A percentile compares a stretch with the other conserved stretches of the same genome.
These are phyloP conservation scores for Serendipita sp. DNA, from an alignment of 768 basidiomycete species.

Conservation along the genomic window DNA sequence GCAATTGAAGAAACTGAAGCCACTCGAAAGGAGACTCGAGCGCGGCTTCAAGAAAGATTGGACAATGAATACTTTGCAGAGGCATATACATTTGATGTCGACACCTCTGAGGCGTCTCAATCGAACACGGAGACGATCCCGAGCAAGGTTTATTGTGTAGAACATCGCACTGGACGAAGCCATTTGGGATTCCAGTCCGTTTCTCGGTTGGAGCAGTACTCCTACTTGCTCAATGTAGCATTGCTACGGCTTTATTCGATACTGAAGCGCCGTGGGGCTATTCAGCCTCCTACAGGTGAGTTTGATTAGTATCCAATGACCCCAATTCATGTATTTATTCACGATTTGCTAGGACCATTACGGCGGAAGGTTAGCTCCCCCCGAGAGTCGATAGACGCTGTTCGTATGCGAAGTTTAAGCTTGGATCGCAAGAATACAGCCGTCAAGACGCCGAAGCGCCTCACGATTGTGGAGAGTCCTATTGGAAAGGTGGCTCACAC, in stretches of 20 bases:
- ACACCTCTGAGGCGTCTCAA: too few species aligned
- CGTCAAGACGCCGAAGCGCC: conserved; percentile 79
- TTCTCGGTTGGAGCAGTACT: conserved; percentile 91
- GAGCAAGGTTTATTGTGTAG: conserved; percentile 46
- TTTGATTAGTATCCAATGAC: not conserved
- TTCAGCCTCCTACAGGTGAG: conserved; percentile 32
- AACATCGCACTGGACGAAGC: conserved; percentile 56
- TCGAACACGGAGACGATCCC: not conserved
- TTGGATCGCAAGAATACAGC: conserved; percentile 94
- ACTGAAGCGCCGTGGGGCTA: conserved; percentile 77
- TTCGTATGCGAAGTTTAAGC: conserved; percentile 67
- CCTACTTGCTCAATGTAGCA: conserved; percentile 92
- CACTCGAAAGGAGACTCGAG: not conserved
- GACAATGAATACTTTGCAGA: not conserved
- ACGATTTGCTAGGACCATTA: not conserved
- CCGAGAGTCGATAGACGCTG: conserved; percentile 75
- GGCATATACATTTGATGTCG: not conserved
- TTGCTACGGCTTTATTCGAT: conserved; percentile 77
- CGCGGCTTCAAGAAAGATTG: not conserved
- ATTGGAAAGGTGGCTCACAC: conserved; percentile 66
- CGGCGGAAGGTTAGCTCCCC: not conserved
- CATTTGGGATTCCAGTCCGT: conserved; percentile 79
- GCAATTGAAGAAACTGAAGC: conserved; percentile 18
- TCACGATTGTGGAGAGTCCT: conserved; percentile 91
- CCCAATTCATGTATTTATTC: not conserved